phyloP scores from a whole-genome alignment of 2,329 filamentous ascomycete genomes.

The Botrytis tulipae region DNA sequence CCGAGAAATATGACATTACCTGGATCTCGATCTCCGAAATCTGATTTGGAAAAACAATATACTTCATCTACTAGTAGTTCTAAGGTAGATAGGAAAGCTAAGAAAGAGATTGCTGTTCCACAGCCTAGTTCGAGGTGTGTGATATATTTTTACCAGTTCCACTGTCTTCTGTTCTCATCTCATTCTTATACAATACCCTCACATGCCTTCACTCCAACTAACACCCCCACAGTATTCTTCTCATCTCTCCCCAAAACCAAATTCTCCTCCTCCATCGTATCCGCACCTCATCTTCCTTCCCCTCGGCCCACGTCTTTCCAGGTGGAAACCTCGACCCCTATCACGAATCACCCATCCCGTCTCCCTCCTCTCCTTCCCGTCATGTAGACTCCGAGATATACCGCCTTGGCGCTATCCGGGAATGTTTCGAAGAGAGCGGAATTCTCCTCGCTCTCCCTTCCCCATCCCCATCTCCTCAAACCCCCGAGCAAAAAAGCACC shows the following conservation, averaged over 20 bases:
- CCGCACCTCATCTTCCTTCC: conserved; percentile 76
- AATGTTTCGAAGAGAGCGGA: conserved; percentile 94
- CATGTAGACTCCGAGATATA: conserved; percentile 74
- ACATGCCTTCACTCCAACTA: background rate
- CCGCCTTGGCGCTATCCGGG: conserved; percentile 78
- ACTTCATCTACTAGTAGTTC: conserved; percentile 32
- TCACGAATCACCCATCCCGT: conserved; percentile 66
- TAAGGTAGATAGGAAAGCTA: conserved; percentile 17
- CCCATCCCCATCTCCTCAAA: background rate
- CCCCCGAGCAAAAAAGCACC: background rate
- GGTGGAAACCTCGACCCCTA: conserved; percentile 77
- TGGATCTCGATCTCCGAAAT: conserved; percentile 5
- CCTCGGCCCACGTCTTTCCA: conserved; percentile 92
- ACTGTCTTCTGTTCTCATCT: background rate
- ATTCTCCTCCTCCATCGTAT: conserved; percentile 86
- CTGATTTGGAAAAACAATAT: conserved; percentile 35
- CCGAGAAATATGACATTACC: conserved; percentile 17
- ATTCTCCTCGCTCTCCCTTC: conserved; percentile 58
- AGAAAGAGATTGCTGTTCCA: conserved; percentile 44
- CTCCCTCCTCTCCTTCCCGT: conserved; percentile 48
- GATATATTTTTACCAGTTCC: background rate
- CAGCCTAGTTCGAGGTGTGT: conserved; percentile 62
- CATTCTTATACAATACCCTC: background rate
- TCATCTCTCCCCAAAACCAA: conserved; percentile 83
- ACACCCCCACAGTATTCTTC: conserved; percentile 60